Base-by-base conservation (phyloP, 805 yeast species). In the Candida vartiovaarae region DNA sequence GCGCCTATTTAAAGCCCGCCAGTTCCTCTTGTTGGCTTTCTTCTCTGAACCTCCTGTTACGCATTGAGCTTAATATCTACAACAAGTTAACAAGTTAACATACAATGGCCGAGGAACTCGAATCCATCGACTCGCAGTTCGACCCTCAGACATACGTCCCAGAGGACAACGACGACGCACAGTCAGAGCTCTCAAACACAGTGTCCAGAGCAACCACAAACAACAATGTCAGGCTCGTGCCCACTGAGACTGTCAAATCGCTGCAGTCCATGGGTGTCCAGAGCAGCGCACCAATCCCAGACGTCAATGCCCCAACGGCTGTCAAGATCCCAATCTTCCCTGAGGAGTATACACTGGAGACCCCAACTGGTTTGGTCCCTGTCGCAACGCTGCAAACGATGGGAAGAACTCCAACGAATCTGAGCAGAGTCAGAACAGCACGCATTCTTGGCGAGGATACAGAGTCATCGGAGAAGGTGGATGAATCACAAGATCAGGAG, bases 341-440 rank as follows among this genome's bases (percentile, higher is more conserved):
- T 7, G 96, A 89, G 68, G 96, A 89, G 61, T 89, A 86, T 61
- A 84, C 89, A 6, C 51, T 89, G 62, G 96, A 89, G 68, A 89
- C 96, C 0, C 74, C 75, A 42, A 86, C 96, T 5, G 96, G 96
- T 50, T 69, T 89, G 43, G 96, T 89, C 10, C 93, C 91, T 2
- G 85, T 82, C 1, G 67, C 78, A 36, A 83, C 95, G 1, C 68
- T 88, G 52, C 83, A 75, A 38, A 70, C 74, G 7, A 49, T 86
- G 31, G 93, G 95, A 32, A 75, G 93, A 59, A 63, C 67, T 1
- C 49, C 59, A 6, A 39, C 48, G 2, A 58, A 63, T 8, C 49
- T 68, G 20, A 56, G 66, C 15, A 60, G 66, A 42, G 63, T 70
- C 3, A 61, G 67, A 50, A 67, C 71, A 7, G 35, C 41, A n/a